Evolutionary conservation across 257 asterid genomes (phyloP), one percentile per base, ranked within the genome.

Genomic region (Anisodus acutangulus): DNA sequence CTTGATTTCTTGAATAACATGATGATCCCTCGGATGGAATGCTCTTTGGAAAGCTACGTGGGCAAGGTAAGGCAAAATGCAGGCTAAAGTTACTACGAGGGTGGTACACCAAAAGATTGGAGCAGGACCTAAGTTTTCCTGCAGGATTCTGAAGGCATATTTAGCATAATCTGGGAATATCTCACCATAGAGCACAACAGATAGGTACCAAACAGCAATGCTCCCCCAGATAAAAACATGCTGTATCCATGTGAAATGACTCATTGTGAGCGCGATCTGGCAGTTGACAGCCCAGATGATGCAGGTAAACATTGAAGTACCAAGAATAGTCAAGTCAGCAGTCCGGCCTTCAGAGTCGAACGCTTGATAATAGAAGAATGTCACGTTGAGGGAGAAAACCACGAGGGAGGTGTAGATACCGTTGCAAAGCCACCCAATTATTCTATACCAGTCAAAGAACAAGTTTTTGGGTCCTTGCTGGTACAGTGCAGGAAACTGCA

Each of bases 231-330:
- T 86, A 69, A 96, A 87, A 67, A 95, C 43, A 90, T 93, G 98
- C 64, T 96, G 99, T 66, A 96, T 92, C 97, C 96, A 94, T n/a
- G 99, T 96, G 94, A 96, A 96, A 91, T 96, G 97, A 89, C 95
- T 88, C 95, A 93, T 96, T 8, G 94, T 90, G 41, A 96, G 87
- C 3, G 97, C 98, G 16, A 96, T 93, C 87, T 96, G 99, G 89
- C 92, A 84, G 86, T 94, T 96, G 13, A 96, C 98, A 1, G 95
- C 93, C 97, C 98, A 96, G 85, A 94, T 88, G 16, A 94, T 90
- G 57, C 97, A 94, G 2, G 99, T 96, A 94, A 96, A 94, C 99
- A 96, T 96, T 15, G 90, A 92, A 0, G 99, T 94, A 22, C 99
- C 99, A 9, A 96, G 93, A 4, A 94, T 93, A 1, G 92, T 82